phyloP scores from a whole-genome alignment of 2,329 filamentous ascomycete species.

The Cercospora sojina region DNA sequence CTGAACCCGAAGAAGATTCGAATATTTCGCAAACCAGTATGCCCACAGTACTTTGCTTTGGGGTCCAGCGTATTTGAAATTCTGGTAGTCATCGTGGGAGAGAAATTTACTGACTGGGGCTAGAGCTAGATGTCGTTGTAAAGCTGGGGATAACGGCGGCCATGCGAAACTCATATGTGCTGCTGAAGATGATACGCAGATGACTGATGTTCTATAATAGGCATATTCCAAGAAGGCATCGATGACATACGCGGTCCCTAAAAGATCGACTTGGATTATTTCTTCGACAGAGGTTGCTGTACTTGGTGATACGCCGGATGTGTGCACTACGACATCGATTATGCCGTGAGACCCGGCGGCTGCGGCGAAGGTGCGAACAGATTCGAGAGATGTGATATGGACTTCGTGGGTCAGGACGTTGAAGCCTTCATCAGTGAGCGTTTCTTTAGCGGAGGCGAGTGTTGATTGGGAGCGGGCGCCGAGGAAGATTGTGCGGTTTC shows the following conservation, averaged over 20 bases:
- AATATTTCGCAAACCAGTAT: slow-evolving; percentile 14
- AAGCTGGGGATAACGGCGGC: not conserved
- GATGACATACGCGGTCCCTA: slow-evolving; percentile 13
- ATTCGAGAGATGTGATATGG: not conserved
- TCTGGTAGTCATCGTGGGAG: not conserved
- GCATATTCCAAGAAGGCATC: slow-evolving; percentile 11
- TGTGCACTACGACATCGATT: slow-evolving; percentile 10
- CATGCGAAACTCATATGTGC: slow-evolving; percentile 6
- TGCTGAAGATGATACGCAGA: slow-evolving; percentile 12
- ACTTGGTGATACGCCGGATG: slow-evolving; percentile 5
- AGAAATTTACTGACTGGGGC: not conserved
- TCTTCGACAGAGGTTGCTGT: slow-evolving; percentile 1
- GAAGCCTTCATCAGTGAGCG: slow-evolving; percentile 7
- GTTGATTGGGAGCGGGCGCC: slow-evolving; percentile 5
- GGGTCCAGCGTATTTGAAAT: not conserved
- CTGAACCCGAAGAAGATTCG: slow-evolving; percentile 16
- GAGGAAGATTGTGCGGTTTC: slow-evolving; percentile 6
- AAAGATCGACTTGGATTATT: slow-evolving; percentile 6
- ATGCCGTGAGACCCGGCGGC: not conserved
- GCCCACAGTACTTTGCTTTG: not conserved
- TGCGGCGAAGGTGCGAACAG: slow-evolving; percentile 9
- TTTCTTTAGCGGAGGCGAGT: not conserved
- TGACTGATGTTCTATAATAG: no score
- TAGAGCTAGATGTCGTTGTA: slow-evolving; percentile 3
- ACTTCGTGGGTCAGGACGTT: not conserved